phyloP scores from a whole-genome alignment of 768 basidiomycete genomes.

The Lactifluus rugatus region DNA sequence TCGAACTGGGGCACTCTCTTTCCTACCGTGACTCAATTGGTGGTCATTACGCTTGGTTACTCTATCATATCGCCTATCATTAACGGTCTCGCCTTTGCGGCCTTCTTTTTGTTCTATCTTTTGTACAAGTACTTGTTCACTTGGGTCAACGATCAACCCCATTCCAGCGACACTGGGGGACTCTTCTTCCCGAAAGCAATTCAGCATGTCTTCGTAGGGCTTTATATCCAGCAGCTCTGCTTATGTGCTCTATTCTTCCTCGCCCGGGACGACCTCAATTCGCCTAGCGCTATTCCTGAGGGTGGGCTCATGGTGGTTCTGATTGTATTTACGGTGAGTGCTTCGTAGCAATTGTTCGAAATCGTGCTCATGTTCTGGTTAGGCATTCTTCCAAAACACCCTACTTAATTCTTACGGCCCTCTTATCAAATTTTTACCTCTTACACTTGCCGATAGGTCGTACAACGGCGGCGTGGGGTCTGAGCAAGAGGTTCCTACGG shows the following conservation, averaged over 20 bases:
- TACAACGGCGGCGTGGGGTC: constrained; percentile 24
- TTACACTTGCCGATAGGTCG: constrained; percentile 66
- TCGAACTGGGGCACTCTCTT: constrained; percentile 72
- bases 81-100: constrained; percentile 74
- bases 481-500: neutral
- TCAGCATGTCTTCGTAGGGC: constrained; percentile 83
- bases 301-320: constrained; percentile 81
- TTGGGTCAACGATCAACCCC: constrained; percentile 57
- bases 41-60: constrained; percentile 76
- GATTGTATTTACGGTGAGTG: constrained; percentile 67
- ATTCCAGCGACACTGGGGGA: constrained; percentile 74
- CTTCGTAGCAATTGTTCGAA: neutral
- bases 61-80: constrained; percentile 88
- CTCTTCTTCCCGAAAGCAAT: constrained; percentile 95
- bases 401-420: constrained; percentile 76
- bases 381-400: constrained; percentile 65
- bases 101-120: constrained; percentile 77
- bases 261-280: constrained; percentile 41
- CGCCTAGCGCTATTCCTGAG: constrained; percentile 55
- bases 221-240: constrained; percentile 87
- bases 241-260: constrained; percentile 89
- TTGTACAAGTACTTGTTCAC: constrained; percentile 52
- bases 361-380: neutral
- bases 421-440: constrained; percentile 68
- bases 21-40: constrained; percentile 65